Conservation (phyloP, 768 basidiomycete genomes). For the Chalciporus piperatus region DNA sequence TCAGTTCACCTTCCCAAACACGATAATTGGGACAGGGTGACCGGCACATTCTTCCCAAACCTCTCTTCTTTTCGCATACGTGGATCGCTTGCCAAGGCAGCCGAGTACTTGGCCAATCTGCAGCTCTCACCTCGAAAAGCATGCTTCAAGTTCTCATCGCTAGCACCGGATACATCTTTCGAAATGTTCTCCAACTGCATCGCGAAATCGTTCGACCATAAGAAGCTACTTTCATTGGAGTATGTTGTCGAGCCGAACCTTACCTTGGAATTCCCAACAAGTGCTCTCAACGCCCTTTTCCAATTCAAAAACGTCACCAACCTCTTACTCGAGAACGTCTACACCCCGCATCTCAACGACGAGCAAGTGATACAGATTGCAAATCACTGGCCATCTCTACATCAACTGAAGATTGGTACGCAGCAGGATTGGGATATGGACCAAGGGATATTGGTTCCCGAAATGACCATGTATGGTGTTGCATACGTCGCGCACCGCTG, state of each 20-base stretch:
- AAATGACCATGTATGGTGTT: background rate
- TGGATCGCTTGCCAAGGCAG: background rate
- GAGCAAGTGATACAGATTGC: background rate
- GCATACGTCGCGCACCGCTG: background rate
- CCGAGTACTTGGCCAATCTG: too few species aligned
- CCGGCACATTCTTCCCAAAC: background rate
- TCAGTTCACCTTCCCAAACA: background rate
- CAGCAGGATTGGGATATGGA: conserved; percentile 1
- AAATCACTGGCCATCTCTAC: conserved; percentile 1
- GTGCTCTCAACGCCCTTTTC: background rate
- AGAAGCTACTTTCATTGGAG: background rate
- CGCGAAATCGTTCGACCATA: background rate
- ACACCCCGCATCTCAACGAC: background rate
- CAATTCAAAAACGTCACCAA: conserved; percentile 3
- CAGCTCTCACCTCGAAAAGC: background rate
- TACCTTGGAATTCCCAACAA: background rate
- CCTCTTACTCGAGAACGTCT: background rate
- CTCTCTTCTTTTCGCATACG: background rate
- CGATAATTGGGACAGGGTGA: background rate
- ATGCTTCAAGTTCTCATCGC: background rate
- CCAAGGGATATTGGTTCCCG: background rate
- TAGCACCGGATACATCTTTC: background rate
- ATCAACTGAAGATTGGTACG: conserved; percentile 1
- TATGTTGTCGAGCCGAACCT: background rate
- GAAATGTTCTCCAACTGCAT: background rate